These are phyloP conservation scores for Penicillium sp. DNA, from an alignment of 2,329 filamentous ascomycete genomes.

Conservation along the genomic window DNA sequence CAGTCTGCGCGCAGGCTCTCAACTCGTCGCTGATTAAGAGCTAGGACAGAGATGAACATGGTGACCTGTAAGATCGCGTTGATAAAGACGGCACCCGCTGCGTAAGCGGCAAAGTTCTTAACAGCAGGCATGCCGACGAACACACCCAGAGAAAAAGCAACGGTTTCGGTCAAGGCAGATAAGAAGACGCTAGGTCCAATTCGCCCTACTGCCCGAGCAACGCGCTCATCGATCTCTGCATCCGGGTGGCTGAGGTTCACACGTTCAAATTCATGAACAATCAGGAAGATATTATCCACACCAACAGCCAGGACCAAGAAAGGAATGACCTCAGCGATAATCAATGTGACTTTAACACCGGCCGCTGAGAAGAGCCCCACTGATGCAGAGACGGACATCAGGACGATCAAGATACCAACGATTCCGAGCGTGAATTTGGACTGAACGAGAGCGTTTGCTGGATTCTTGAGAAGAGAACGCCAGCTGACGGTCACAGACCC, in stretches of 20 bases:
- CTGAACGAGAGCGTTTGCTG: constrained; percentile 78
- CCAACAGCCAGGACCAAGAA: constrained; percentile 95
- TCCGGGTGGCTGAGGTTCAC: constrained; percentile 90
- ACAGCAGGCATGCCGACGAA: constrained; percentile 98
- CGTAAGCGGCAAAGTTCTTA: constrained; percentile 93
- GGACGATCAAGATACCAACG: constrained; percentile 85
- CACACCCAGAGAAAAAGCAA: constrained; percentile 84
- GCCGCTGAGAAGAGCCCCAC: constrained; percentile 90
- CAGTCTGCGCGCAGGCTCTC: constrained; percentile 87
- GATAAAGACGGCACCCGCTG: constrained; percentile 91
- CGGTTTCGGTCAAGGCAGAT: constrained; percentile 89
- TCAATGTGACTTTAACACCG: constrained; percentile 89
- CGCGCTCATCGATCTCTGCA: constrained; percentile 75
- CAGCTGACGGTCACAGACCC: constrained; percentile 79
- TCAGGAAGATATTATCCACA: constrained; percentile 97
- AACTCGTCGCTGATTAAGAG: constrained; percentile 84
- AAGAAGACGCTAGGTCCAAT: constrained; percentile 97
- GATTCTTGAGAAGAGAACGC: constrained; percentile 71
- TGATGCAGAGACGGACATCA: constrained; percentile 95
- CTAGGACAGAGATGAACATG: constrained; percentile 88
- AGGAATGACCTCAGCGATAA: constrained; percentile 97
- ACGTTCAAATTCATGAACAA: constrained; percentile 95
- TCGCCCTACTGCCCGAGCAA: constrained; percentile 81
- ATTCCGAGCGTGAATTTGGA: constrained; percentile 97
- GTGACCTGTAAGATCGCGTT: constrained; percentile 96